Conservation (phyloP, 2,329 filamentous ascomycete species). For the Microsporum canis region DNA sequence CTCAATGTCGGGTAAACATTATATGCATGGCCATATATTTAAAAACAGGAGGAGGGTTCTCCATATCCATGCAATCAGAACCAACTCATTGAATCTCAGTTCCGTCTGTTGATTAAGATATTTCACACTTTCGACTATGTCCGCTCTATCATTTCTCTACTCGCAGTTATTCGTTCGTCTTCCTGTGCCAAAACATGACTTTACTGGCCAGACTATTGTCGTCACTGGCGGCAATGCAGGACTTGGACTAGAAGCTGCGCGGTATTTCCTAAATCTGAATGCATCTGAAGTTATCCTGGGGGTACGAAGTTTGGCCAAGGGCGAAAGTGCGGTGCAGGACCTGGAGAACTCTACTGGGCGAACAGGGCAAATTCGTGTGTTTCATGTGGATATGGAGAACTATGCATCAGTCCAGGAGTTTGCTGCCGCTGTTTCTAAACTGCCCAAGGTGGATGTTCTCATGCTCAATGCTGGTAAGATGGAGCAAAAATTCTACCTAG, state of each 20-base stretch:
- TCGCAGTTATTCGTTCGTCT: background rate
- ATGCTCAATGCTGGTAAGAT: conserved; percentile 31
- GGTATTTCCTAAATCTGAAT: conserved; percentile 26
- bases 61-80: background rate
- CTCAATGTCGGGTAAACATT: background rate
- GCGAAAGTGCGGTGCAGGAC: conserved; percentile 27
- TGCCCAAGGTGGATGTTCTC: conserved; percentile 25
- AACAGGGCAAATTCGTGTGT: conserved; percentile 18
- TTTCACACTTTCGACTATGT: background rate
- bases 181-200: background rate
- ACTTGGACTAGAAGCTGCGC: conserved; percentile 30
- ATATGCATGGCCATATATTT: background rate
- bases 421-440: conserved; percentile 14
- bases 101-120: background rate
- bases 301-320: conserved; percentile 25
- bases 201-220: conserved; percentile 19
- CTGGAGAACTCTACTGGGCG: conserved; percentile 21
- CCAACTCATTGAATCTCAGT: background rate
- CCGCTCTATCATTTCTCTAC: background rate
- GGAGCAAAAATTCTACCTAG: conserved; percentile 17
- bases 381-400: conserved; percentile 22
- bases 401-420: conserved; percentile 25
- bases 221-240: conserved; percentile 33
- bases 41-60: background rate
- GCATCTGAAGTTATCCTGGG: conserved; percentile 29